phyloP scores from a whole-genome alignment of 2,329 filamentous ascomycete species.

The Sarocladiaceae sp. region DNA sequence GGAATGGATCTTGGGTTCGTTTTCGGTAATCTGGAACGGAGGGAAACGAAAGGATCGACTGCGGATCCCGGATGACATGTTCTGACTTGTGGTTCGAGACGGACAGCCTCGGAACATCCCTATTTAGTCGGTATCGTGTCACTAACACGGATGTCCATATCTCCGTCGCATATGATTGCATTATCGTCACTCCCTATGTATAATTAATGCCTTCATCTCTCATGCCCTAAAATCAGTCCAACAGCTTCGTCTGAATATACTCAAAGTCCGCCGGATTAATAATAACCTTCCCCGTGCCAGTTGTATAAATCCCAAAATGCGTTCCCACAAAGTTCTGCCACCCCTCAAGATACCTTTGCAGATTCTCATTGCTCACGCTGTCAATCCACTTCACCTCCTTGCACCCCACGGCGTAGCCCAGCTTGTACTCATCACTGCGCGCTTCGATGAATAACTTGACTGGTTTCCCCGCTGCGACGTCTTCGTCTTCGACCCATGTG shows the following conservation, averaged over 20 bases:
- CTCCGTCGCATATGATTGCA: too few species aligned
- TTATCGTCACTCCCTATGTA: too few species aligned
- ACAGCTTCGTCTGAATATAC: neutral
- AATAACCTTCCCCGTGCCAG: neutral
- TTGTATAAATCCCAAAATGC: neutral
- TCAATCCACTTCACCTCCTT: neutral
- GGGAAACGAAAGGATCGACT: too few species aligned
- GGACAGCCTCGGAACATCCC: too few species aligned
- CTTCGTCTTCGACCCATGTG: constrained; percentile 2
- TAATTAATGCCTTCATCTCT: too few species aligned
- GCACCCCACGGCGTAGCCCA: neutral
- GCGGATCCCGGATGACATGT: too few species aligned
- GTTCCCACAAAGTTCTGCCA: neutral
- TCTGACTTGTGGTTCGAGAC: too few species aligned
- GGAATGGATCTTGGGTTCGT: too few species aligned
- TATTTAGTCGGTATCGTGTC: too few species aligned
- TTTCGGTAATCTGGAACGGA: too few species aligned
- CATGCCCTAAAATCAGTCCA: too few species aligned
- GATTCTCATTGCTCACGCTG: neutral
- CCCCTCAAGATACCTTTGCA: neutral
- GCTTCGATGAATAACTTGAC: neutral
- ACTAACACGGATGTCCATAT: too few species aligned
- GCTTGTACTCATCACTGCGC: neutral
- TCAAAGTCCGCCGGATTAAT: neutral
- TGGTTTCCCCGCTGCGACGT: neutral